phyloP scores from a whole-genome alignment of 2,329 filamentous ascomycete genomes.

The Fonsecaea nubica region DNA sequence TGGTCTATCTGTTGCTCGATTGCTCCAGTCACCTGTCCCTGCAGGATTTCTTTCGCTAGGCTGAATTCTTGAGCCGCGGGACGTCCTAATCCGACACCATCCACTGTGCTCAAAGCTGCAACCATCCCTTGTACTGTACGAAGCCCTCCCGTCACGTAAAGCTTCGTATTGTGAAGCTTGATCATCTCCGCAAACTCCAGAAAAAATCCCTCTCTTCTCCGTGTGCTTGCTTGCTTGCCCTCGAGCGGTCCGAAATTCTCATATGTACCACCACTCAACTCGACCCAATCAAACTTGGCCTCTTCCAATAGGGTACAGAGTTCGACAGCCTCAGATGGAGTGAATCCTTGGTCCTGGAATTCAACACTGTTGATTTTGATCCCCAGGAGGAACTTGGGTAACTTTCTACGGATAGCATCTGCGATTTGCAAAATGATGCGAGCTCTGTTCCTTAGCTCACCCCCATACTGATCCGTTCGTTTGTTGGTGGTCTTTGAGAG shows the following conservation, averaged over 20 bases:
- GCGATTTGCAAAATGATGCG: slow-evolving; percentile 64
- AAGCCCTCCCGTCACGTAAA: slow-evolving; percentile 66
- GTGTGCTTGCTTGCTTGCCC: slow-evolving; percentile 57
- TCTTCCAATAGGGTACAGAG: slow-evolving; percentile 47
- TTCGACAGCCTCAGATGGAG: slow-evolving; percentile 56
- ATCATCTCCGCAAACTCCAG: slow-evolving; percentile 64
- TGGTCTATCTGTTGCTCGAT: slow-evolving; percentile 58
- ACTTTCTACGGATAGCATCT: slow-evolving; percentile 41
- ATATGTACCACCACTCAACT: slow-evolving; percentile 67
- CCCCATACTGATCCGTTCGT: slow-evolving; percentile 70
- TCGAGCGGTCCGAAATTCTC: slow-evolving; percentile 53
- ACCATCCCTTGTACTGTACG: slow-evolving; percentile 64
- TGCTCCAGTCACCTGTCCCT: slow-evolving; percentile 51
- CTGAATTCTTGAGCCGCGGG: slow-evolving; percentile 59
- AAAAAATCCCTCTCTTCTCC: slow-evolving; percentile 66
- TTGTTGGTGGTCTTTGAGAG: slow-evolving; percentile 59
- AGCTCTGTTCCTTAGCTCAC: slow-evolving; percentile 69
- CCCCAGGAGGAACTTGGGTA: slow-evolving; percentile 53
- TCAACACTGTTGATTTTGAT: slow-evolving; percentile 68
- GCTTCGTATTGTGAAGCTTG: slow-evolving; percentile 59
- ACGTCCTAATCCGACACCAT: slow-evolving; percentile 67
- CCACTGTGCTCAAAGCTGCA: slow-evolving; percentile 60
- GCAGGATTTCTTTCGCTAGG: slow-evolving; percentile 42
- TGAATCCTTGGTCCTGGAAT: slow-evolving; percentile 54
- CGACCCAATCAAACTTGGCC: slow-evolving; percentile 51